These are phyloP conservation scores for Kodamaea jinghongensis DNA, from an alignment of 805 yeast genomes.

Conservation along the genomic window DNA sequence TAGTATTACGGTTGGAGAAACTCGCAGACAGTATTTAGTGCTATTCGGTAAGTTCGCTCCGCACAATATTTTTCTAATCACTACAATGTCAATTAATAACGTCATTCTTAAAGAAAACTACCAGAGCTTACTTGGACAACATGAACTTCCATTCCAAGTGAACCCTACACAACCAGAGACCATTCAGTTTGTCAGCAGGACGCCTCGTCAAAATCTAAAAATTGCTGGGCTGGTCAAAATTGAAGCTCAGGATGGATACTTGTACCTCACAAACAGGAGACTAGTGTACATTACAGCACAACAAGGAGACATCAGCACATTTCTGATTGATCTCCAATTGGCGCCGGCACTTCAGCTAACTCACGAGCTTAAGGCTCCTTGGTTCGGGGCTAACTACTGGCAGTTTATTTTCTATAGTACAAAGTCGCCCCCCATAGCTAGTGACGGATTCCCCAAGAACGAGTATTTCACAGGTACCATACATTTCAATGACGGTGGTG, in stretches of 20 bases:
- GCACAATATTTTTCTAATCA: too few species aligned
- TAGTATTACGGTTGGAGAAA: not conserved
- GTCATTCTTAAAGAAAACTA: constrained; percentile 18
- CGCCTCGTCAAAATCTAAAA: constrained; percentile 29
- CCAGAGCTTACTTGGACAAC: constrained; percentile 6
- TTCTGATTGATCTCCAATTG: constrained; percentile 32
- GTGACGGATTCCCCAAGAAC: constrained; percentile 40
- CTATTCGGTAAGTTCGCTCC: too few species aligned
- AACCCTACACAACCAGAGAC: constrained; percentile 19
- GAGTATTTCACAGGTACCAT: constrained; percentile 38
- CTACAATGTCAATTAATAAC: constrained; percentile 34
- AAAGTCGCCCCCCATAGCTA: constrained; percentile 29
- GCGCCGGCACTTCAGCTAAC: constrained; percentile 32
- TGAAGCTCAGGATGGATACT: constrained; percentile 35
- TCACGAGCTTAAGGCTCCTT: constrained; percentile 45
- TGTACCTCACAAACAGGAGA: constrained; percentile 42
- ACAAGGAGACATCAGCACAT: constrained; percentile 43
- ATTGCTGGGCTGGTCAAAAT: constrained; percentile 23
- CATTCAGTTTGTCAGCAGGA: constrained; percentile 13
- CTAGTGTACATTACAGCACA: constrained; percentile 37
- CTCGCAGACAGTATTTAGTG: not conserved
- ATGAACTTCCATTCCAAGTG: constrained; percentile 18
- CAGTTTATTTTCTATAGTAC: constrained; percentile 38
- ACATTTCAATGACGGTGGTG: constrained; percentile 48
- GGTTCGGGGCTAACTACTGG: constrained; percentile 56